Evolutionary conservation across 495 filamentous ascomycete genomes (phyloP), one percentile per base, ranked within the genome.

Genomic region (Cryomyces minteri): DNA sequence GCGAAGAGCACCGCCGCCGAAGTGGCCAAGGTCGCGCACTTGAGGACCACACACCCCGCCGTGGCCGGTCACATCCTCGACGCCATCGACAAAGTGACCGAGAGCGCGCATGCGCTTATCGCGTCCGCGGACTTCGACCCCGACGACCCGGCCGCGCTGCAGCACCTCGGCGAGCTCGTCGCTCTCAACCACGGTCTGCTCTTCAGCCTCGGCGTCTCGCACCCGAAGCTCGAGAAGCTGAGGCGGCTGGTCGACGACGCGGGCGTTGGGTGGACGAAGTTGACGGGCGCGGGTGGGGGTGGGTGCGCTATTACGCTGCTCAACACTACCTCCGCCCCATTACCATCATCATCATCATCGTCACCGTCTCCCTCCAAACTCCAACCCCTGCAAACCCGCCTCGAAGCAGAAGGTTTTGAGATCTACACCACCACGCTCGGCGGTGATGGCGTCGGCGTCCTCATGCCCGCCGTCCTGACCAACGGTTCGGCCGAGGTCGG

Each of bases 231-330:
- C 41, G 90, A 98, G 62, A 78, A 88, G 5, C 82, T 98, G 51
- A 72, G 90, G 25, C 88, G 93, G 63, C 68, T 98, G 12, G 83
- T 95, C 41, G 88, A 95, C 52, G 74, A 82, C 48, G 71, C 82
- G 32, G 79, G 83, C n/a, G 80, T 94, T 45, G 90, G 90, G 32
- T 95, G 86, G 85, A 92, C 90, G 5, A 98, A 98, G 58, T 71
- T 98, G 41, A 98, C 90, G 1, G 90, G 90, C 46, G 90, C 88
- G 5, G 90, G 90, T 9, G 90, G 88, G 4, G 90, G 90, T 36
- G 90, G 90, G 1, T 94, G 90, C 60, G 86, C 87, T 1, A 95
- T 98, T 53, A 90, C 88, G 4, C 62, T 98, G 5, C 67, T 96
- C 36, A 82, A 78, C 44, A 11, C 36, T 38, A 6, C 9, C 34